These are phyloP conservation scores for Fusarium chaquense DNA, from an alignment of 2,329 filamentous ascomycete species.

Conservation along the genomic window DNA sequence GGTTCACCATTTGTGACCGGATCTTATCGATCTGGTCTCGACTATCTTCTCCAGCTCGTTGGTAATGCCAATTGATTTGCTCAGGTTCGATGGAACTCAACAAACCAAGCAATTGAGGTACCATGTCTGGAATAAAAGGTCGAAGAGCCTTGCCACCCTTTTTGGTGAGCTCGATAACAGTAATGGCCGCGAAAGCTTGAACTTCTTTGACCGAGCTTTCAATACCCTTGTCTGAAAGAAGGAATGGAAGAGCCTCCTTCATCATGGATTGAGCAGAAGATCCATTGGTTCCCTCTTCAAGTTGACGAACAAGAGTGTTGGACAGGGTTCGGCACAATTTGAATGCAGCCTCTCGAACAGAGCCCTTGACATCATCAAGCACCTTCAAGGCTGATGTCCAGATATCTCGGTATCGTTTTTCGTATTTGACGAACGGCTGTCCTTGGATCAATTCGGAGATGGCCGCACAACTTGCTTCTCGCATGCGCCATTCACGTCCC, in stretches of 20 bases:
- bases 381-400: conserved; percentile 91
- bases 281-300: conserved; percentile 80
- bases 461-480: conserved; percentile 91
- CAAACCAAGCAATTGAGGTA: conserved; percentile 83
- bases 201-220: conserved; percentile 92
- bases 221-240: conserved; percentile 88
- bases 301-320: conserved; percentile 84
- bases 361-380: conserved; percentile 94
- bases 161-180: conserved; percentile 89
- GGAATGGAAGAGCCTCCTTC: conserved; percentile 86
- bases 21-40: conserved; percentile 92
- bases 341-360: conserved; percentile 83
- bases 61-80: conserved; percentile 90
- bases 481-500: conserved; percentile 91
- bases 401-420: conserved; percentile 84
- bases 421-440: conserved; percentile 79
- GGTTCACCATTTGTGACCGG: conserved; percentile 82
- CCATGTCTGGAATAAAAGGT: conserved; percentile 83
- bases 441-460: conserved; percentile 90
- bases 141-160: conserved; percentile 83
- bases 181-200: conserved; percentile 83
- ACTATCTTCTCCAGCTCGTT: conserved; percentile 88
- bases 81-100: conserved; percentile 91
- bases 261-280: conserved; percentile 84
- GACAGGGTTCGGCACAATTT: conserved; percentile 86